Evolutionary conservation across 2,329 filamentous ascomycete genomes (phyloP).

Genomic region (Coniochaeta sp.): DNA sequence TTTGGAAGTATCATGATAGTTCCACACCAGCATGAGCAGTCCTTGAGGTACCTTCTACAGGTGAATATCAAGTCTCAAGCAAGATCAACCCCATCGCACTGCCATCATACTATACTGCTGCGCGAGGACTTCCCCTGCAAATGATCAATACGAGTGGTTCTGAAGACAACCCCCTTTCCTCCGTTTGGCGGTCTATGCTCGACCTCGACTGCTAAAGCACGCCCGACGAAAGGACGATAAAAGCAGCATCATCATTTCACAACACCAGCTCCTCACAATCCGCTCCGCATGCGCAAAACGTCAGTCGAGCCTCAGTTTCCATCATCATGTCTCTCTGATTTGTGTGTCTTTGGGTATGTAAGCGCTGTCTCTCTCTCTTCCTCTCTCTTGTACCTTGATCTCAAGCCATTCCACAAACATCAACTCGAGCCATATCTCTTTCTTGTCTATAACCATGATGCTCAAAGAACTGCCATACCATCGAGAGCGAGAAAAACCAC

Average conservation of each 20-base stretch:
- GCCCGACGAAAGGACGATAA: neutral
- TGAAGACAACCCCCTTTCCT: no score
- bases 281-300: neutral
- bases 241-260: neutral
- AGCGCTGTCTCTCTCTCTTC: neutral
- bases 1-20: no score
- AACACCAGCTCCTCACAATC: neutral
- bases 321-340: neutral
- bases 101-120: no score
- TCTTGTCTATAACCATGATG: slow-evolving; percentile 1
- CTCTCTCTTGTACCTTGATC: neutral
- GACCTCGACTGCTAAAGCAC: no score
- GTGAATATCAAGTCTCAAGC: no score
- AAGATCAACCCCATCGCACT: no score
- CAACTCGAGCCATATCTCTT: neutral
- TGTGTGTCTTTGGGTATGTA: neutral
- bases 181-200: no score
- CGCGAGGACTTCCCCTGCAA: no score
- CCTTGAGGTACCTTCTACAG: no score
- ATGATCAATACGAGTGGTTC: no score
- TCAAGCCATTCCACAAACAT: neutral
- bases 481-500: neutral
- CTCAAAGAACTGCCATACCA: neutral
- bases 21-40: no score
- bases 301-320: neutral